A percentile compares a stretch with the other conserved stretches of the same genome.
Conservation (phyloP, 202 grass and related monocot species). For the Musa balbisiana region DNA sequence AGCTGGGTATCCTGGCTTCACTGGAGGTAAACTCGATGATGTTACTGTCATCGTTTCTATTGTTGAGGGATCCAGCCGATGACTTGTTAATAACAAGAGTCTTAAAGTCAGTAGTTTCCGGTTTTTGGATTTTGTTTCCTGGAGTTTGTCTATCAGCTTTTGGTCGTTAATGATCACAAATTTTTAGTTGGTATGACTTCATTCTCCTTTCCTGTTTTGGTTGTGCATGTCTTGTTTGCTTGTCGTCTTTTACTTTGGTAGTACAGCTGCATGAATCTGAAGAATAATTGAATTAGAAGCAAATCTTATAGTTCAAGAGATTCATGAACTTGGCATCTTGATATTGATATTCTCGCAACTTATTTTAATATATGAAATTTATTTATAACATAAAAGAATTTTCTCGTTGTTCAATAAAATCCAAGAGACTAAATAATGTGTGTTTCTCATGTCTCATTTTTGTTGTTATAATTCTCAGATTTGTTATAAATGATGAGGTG, state of each 20-base stretch:
- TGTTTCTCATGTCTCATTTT: too few relatives aligned
- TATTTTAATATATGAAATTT: too few relatives aligned
- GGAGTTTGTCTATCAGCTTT: neutral
- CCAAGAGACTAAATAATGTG: too few relatives aligned
- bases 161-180: neutral
- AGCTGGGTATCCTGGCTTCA: slow-evolving; percentile 61
- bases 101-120: neutral
- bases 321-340: too few relatives aligned
- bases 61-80: slow-evolving; percentile 47
- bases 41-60: slow-evolving; percentile 75
- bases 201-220: neutral
- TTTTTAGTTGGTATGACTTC: neutral
- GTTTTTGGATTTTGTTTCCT: neutral
- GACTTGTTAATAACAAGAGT: neutral
- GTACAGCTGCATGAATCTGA: too few relatives aligned
- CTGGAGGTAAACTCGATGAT: slow-evolving; percentile 91
- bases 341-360: too few relatives aligned
- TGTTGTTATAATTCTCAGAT: too few relatives aligned
- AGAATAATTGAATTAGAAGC: too few relatives aligned
- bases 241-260: neutral
- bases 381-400: too few relatives aligned
- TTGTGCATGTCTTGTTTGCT: neutral
- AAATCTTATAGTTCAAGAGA: too few relatives aligned
- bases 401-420: too few relatives aligned
- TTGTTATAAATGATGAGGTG: too few relatives aligned